A percentile compares a stretch with the other conserved stretches of the same genome.
Conservation (phyloP, 495 filamentous ascomycete genomes). For the Neohortaea acidophila region DNA sequence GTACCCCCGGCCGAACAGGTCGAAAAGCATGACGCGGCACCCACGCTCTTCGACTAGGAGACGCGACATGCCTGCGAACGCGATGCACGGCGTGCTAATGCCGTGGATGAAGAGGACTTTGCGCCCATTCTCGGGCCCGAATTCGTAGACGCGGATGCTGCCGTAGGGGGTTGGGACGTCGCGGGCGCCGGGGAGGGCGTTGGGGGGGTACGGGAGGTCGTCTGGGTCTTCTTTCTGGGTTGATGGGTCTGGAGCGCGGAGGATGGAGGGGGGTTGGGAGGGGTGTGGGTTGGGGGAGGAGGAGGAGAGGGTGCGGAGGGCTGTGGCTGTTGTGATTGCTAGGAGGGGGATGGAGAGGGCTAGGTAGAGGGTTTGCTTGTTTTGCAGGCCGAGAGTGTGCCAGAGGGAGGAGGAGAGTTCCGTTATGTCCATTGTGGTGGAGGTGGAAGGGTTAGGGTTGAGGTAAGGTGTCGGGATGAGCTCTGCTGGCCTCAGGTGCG, state of each 20-base stretch:
- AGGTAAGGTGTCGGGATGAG: no score
- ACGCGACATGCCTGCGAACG: slow-evolving; percentile 52
- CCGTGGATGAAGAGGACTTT: slow-evolving; percentile 78
- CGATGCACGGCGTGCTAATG: slow-evolving; percentile 67
- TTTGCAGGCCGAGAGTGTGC: no score
- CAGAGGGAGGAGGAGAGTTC: no score
- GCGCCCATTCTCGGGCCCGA: slow-evolving; percentile 61
- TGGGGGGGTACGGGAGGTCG: slow-evolving; percentile 53
- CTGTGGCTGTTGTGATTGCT: no score
- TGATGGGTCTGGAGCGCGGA: slow-evolving; percentile 34
- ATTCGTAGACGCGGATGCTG: slow-evolving; percentile 72
- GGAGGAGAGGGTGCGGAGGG: no score
- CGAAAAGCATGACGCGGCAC: slow-evolving; percentile 72
- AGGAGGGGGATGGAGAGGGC: no score
- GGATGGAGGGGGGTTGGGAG: no score
- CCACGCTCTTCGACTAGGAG: slow-evolving; percentile 50
- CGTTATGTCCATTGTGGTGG: no score
- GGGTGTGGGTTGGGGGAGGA: no score
- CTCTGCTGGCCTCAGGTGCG: no score
- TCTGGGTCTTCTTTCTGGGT: slow-evolving; percentile 33
- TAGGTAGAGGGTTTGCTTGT: no score
- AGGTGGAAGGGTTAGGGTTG: no score
- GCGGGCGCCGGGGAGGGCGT: slow-evolving; percentile 57
- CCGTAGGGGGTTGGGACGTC: slow-evolving; percentile 69
- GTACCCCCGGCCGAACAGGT: slow-evolving; percentile 69